Evolutionary conservation across 768 basidiomycete species (phyloP).

Genomic region (Steccherinum ochraceum): DNA sequence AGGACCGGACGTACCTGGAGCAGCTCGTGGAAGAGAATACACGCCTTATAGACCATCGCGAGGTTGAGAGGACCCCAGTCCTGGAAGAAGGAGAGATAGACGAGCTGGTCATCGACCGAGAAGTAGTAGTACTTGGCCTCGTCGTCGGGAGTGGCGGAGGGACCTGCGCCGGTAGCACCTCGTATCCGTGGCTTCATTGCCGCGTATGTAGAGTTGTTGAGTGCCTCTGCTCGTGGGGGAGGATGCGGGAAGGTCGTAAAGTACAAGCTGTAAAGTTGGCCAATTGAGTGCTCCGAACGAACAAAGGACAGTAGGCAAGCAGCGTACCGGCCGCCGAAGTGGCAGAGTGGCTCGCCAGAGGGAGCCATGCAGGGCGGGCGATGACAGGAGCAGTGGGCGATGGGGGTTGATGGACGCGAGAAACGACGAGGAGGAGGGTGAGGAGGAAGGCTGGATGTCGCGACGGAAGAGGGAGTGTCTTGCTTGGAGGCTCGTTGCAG

Average conservation of each 20-base stretch:
- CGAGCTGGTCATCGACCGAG: conserved; percentile 87
- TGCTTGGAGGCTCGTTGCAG: conserved; percentile 10
- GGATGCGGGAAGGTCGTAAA: conserved; percentile 87
- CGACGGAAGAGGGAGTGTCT: conserved; percentile 12
- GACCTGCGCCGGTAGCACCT: conserved; percentile 49
- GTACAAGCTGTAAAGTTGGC: conserved; percentile 51
- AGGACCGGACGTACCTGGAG: conserved; percentile 51
- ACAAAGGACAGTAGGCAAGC: conserved; percentile 1
- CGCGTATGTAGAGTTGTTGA: conserved; percentile 55
- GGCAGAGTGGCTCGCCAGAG: conserved; percentile 70
- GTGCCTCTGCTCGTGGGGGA: conserved; percentile 52
- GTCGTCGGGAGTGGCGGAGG: conserved; percentile 65
- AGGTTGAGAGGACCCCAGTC: conserved; percentile 93
- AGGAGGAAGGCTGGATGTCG: conserved; percentile 10
- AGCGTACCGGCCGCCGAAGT: conserved; percentile 69
- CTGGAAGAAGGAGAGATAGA: conserved; percentile 90
- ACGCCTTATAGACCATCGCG: conserved; percentile 90
- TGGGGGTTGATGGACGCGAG: background rate
- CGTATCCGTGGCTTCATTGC: conserved; percentile 57
- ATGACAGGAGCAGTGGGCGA: background rate
- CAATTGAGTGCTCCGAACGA: conserved; percentile 2
- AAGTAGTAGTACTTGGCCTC: conserved; percentile 82
- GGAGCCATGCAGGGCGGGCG: conserved; percentile 26
- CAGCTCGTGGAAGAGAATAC: conserved; percentile 86
- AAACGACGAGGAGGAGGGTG: conserved; percentile 6